A percentile compares a stretch with the other conserved stretches of the same genome.
Evolutionary conservation across 371 early-diverging fungal species (phyloP).

Genomic region (Mucor mucedo): DNA sequence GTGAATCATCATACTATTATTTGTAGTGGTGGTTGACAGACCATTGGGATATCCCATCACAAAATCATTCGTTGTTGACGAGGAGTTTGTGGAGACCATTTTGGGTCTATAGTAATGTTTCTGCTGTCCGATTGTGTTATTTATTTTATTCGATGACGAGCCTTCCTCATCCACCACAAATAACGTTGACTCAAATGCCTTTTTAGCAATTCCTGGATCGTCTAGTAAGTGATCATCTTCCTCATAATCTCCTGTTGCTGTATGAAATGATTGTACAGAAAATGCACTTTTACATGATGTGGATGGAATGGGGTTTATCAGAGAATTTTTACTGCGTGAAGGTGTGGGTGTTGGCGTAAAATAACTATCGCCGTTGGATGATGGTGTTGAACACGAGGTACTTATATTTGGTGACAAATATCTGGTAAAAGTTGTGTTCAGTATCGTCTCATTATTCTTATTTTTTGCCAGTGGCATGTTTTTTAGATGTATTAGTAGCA

Average conservation of each 20-base stretch:
- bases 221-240: constrained; percentile 4
- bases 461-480: background rate
- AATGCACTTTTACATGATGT: constrained; percentile 23
- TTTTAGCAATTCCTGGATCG: background rate
- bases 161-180: background rate
- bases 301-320: constrained; percentile 19
- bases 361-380: no score
- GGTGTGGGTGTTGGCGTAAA: constrained; percentile 13
- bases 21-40: constrained; percentile 1
- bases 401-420: background rate
- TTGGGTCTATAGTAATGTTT: background rate
- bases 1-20: constrained; percentile 13
- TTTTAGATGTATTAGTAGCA: background rate
- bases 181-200: background rate
- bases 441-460: background rate
- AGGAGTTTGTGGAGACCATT: background rate
- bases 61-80: background rate
- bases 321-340: constrained; percentile 11
- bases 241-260: constrained; percentile 19
- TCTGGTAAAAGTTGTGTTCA: background rate
- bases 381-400: background rate
- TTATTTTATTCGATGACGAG: background rate
- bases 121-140: background rate
- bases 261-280: constrained; percentile 32
- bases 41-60: background rate